Evolutionary conservation across 2,329 filamentous ascomycete genomes (phyloP).

Genomic region (Cordyceps militaris): DNA sequence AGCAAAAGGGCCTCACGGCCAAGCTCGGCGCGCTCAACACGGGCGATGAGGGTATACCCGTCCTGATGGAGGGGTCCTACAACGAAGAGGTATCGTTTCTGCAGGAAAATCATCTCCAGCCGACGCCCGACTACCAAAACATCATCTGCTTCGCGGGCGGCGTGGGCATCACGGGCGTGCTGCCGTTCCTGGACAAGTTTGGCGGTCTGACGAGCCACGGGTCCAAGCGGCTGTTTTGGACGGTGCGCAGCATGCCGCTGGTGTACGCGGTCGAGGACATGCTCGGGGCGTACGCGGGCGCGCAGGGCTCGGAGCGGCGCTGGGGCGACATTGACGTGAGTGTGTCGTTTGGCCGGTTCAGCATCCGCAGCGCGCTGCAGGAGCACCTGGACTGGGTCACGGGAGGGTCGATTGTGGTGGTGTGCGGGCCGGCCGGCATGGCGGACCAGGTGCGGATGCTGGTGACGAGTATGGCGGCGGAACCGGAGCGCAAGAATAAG

Average conservation of each 20-base stretch:
- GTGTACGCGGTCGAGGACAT: constrained; percentile 18
- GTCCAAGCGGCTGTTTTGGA: constrained; percentile 20
- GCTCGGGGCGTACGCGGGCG: constrained; percentile 12
- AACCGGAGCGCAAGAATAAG: constrained; percentile 9
- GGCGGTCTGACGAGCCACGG: constrained; percentile 13
- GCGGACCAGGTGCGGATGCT: constrained; percentile 18
- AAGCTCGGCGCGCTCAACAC: constrained; percentile 9
- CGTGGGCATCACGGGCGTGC: constrained; percentile 25
- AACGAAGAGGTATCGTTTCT: constrained; percentile 14
- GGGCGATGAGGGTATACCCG: constrained; percentile 14
- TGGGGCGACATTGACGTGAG: constrained; percentile 18
- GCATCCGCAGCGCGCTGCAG: constrained; percentile 15
- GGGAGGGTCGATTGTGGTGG: constrained; percentile 19
- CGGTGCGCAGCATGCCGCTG: constrained; percentile 17
- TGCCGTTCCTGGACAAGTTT: constrained; percentile 19
- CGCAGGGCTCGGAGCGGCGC: constrained; percentile 7
- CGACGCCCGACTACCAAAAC: constrained; percentile 18
- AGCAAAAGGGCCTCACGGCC: constrained; percentile 14
- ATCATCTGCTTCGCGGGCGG: constrained; percentile 25
- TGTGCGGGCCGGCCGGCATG: constrained; percentile 19
- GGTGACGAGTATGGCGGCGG: constrained; percentile 13
- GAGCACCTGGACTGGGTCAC: constrained; percentile 13
- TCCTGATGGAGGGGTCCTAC: constrained; percentile 20
- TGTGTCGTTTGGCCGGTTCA: constrained; percentile 18
- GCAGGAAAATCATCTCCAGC: constrained; percentile 13